Base-by-base conservation (phyloP, 441 rosid genomes). In the Brassica hybrid region DNA sequence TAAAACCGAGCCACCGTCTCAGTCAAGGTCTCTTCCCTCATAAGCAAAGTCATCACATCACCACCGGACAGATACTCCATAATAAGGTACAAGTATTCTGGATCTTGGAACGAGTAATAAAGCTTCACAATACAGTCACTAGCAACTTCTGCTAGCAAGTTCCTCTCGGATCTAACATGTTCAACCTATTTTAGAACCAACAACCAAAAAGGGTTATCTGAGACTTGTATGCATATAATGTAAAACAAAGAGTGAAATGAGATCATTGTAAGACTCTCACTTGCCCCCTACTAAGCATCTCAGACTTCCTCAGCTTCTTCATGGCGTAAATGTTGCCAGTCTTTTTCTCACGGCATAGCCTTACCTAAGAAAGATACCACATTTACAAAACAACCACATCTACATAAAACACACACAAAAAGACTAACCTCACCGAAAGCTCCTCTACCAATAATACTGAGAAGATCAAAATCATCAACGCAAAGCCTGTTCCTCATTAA, bases 1-100 rank as follows among this genome's bases (percentile, higher is more conserved):
- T 93, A 95, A 84, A 95, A 95, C 80, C 91, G 91, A 79, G 99
- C 95, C 71, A 93, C 98, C 2, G 87, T 85, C 85, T 93, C 99
- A 11, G 97, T 91, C 83, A 95, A 88, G 71, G 94, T 93, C 82
- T 95, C 97, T 81, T 95, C 98, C 80, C 97, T 87, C 83, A 93
- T 95, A 74, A 95, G 85, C 85, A 95, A 88, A 79, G 97, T 93
- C 99, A 93, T 95, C 76, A 93, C 85, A 81, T 95, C 99, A 77
- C 98, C 98, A 80, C 99, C 98, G 78, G 98, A 95, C 50, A 95
- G 84, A 88, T 93, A 95, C 83, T 93, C 99, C 99, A 93, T 93
- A 45, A 95, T 90, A 48, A 95, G 83, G 83, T 95, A 95, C 79
- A 93, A 84, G 82, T 86, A 87, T 60, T 95, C 97, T 19, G 89